Evolutionary conservation across 805 yeast species (phyloP).

Genomic region (Jamesozyma piceae): DNA sequence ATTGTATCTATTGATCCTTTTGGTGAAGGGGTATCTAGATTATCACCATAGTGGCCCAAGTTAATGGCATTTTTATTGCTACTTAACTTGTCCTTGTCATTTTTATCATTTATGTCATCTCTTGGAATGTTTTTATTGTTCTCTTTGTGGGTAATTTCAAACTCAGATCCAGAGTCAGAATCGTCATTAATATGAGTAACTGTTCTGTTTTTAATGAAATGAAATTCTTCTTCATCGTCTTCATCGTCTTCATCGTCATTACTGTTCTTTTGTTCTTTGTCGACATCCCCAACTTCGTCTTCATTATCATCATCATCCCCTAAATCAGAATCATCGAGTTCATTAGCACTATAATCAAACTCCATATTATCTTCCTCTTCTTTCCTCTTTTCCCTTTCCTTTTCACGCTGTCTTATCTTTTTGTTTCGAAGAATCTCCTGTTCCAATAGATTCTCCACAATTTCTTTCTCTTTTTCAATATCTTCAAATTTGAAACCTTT

Average conservation of each 20-base stretch:
- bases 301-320: slow-evolving; percentile 8
- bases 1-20: background rate
- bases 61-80: slow-evolving; percentile 15
- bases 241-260: slow-evolving; percentile 14
- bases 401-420: slow-evolving; percentile 37
- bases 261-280: slow-evolving; percentile 17
- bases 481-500: slow-evolving; percentile 35
- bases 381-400: slow-evolving; percentile 28
- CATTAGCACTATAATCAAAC: slow-evolving; percentile 18
- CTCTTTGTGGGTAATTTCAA: background rate
- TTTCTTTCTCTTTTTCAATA: slow-evolving; percentile 33
- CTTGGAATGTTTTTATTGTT: slow-evolving; percentile 5
- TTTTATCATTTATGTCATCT: background rate
- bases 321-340: slow-evolving; percentile 11
- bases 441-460: slow-evolving; percentile 32
- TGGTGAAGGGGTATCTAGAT: slow-evolving; percentile 5
- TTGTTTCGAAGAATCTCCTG: slow-evolving; percentile 42
- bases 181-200: slow-evolving; percentile 2
- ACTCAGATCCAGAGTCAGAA: slow-evolving; percentile 1
- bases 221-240: slow-evolving; percentile 22
- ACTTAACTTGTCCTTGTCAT: background rate
- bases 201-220: slow-evolving; percentile 2
- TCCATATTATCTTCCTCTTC: slow-evolving; percentile 12
- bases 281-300: slow-evolving; percentile 9
- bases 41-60: slow-evolving; percentile 25